Percentiles rank a stretch among this genome's conserved stretches.
Conservation (phyloP, 805 yeast species). For the Yamadazyma tumulicola region DNA sequence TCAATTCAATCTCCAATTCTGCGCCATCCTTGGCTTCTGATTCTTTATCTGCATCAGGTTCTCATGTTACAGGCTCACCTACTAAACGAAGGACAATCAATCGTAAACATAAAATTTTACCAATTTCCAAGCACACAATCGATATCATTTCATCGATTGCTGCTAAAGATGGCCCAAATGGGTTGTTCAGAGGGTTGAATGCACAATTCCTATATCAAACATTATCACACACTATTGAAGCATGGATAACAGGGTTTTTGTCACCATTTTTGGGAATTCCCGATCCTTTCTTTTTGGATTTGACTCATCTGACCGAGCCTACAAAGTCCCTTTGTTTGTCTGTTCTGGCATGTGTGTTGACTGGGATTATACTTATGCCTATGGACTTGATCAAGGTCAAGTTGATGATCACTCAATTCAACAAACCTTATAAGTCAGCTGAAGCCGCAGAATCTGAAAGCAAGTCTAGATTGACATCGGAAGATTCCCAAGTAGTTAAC, state of each 20-base stretch:
- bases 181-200: slow-evolving; percentile 70
- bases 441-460: neutral
- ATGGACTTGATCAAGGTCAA: slow-evolving; percentile 77
- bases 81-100: slow-evolving; percentile 7
- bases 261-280: slow-evolving; percentile 81
- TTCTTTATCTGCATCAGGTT: slow-evolving; percentile 1
- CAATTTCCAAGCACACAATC: slow-evolving; percentile 57
- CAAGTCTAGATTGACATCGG: neutral
- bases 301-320: slow-evolving; percentile 77
- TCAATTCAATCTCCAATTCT: neutral
- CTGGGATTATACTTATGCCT: slow-evolving; percentile 75
- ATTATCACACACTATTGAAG: slow-evolving; percentile 70
- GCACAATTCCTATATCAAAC: slow-evolving; percentile 79
- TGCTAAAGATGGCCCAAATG: slow-evolving; percentile 69
- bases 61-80: slow-evolving; percentile 4
- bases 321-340: slow-evolving; percentile 63
- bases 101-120: slow-evolving; percentile 41
- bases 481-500: neutral
- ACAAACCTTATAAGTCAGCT: slow-evolving; percentile 16
- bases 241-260: slow-evolving; percentile 88
- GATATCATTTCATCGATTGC: slow-evolving; percentile 63
- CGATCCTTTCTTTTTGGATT: slow-evolving; percentile 83
- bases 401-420: slow-evolving; percentile 67
- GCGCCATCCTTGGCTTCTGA: slow-evolving; percentile 4
- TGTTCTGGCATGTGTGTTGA: slow-evolving; percentile 64